Percentiles rank a stretch among this genome's conserved stretches.
phyloP scores from a whole-genome alignment of 768 basidiomycete species.

The Macrolepiota dolichaula region DNA sequence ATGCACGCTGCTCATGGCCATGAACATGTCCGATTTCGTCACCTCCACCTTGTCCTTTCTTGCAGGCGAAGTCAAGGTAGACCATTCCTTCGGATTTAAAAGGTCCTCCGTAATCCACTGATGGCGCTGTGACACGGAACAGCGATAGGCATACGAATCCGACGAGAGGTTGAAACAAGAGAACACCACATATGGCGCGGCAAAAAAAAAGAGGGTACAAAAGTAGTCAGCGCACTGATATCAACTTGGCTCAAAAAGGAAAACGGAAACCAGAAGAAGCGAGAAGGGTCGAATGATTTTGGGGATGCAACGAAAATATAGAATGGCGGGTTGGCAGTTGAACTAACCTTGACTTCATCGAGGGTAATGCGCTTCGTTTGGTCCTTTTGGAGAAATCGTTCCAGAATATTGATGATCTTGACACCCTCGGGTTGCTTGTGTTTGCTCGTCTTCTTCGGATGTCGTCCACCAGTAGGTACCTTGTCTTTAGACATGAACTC shows the following conservation, averaged over 20 bases:
- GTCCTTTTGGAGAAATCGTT: conserved; percentile 80
- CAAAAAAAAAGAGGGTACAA: conserved; percentile 12
- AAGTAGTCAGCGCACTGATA: conserved; percentile 8
- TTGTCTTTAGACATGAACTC: conserved; percentile 70
- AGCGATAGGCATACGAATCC: too few relatives aligned
- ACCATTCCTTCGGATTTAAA: conserved; percentile 65
- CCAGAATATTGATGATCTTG: conserved; percentile 68
- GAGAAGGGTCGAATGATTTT: conserved; percentile 5
- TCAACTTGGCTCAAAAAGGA: conserved; percentile 5
- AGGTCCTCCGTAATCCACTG: conserved; percentile 72
- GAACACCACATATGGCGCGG: conserved; percentile 1
- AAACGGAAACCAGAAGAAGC: conserved; percentile 12
- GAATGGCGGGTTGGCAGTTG: conserved; percentile 1
- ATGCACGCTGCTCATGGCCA: conserved; percentile 64
- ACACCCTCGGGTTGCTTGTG: conserved; percentile 42
- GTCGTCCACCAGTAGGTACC: conserved; percentile 61
- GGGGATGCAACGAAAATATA: conserved; percentile 13
- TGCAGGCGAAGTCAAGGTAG: conserved; percentile 37
- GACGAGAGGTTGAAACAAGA: neutral
- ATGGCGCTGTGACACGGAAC: conserved; percentile 36
- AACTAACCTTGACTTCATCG: conserved; percentile 70
- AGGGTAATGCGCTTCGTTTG: conserved; percentile 69
- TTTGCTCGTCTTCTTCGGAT: conserved; percentile 24
- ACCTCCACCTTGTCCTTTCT: conserved; percentile 40
- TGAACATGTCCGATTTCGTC: conserved; percentile 72